phyloP scores from a whole-genome alignment of 2,329 filamentous ascomycete genomes.

The Zymoseptoria passerinii region DNA sequence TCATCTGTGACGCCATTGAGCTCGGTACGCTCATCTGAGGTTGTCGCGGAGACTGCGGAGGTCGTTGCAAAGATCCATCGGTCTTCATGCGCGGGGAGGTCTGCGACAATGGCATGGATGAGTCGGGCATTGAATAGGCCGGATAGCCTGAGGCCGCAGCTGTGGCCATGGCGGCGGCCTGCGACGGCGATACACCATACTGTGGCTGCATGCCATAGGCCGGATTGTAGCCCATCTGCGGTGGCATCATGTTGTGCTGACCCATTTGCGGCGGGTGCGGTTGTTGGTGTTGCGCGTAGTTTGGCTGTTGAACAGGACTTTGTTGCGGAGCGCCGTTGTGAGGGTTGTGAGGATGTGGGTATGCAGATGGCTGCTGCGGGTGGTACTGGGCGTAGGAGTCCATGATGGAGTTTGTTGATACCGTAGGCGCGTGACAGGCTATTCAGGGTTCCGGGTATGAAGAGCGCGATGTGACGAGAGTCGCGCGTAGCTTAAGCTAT shows the following conservation, averaged over 20 bases:
- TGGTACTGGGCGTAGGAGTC: slow-evolving; percentile 43
- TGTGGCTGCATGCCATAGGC: slow-evolving; percentile 63
- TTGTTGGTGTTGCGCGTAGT: slow-evolving; percentile 49
- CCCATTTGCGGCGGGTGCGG: slow-evolving; percentile 52
- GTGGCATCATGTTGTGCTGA: slow-evolving; percentile 47
- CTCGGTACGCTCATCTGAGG: slow-evolving; percentile 46
- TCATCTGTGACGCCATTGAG: slow-evolving; percentile 39
- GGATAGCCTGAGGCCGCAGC: slow-evolving; percentile 80
- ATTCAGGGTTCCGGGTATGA: slow-evolving; percentile 16
- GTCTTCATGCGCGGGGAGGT: slow-evolving; percentile 74
- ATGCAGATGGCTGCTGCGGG: slow-evolving; percentile 34
- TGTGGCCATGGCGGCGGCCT: slow-evolving; percentile 89
- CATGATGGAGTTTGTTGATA: slow-evolving; percentile 30
- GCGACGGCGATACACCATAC: slow-evolving; percentile 73
- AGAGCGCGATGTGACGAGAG: slow-evolving; percentile 5
- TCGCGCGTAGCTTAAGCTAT: slow-evolving; percentile 10
- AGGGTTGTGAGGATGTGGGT: slow-evolving; percentile 35
- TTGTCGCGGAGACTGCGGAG: slow-evolving; percentile 69
- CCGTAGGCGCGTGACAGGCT: slow-evolving; percentile 8
- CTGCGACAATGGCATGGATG: slow-evolving; percentile 55
- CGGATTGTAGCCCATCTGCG: slow-evolving; percentile 71
- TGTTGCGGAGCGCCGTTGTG: slow-evolving; percentile 38
- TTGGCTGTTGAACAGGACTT: slow-evolving; percentile 56
- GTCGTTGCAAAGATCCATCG: slow-evolving; percentile 45
- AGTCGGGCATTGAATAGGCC: slow-evolving; percentile 62